Evolutionary conservation across 1,284 basidiomycete genomes (phyloP), one percentile per base, ranked within the genome.

Genomic region (Dichomitus squalens): DNA sequence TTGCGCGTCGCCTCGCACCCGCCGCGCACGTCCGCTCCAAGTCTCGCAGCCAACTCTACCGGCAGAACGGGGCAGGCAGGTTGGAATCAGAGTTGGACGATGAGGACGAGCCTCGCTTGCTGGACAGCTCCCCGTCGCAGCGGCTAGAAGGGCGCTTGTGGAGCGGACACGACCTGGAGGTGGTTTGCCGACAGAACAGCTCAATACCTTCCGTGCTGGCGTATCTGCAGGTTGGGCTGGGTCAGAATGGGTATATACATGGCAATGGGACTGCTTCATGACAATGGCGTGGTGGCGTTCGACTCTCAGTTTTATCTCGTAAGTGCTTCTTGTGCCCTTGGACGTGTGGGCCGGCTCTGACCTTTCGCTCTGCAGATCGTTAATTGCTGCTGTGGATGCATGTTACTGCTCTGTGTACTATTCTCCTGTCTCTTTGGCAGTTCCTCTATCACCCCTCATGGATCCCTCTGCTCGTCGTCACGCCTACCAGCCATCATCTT

Each of bases 171-270:
- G 88, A 90, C 64, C 70, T 90, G 63, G 82, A 86, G 72, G 73
- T 84, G 66, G 81, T 87, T 47, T 90, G 88, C 67, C 79, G 80
- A 59, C 88, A 90, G 68, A 90, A 90, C 60, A 88, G 88, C 68
- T 79, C 84, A 20, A 85, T 90, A 38, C 75, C 83, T 12, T 73
- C 80, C 39, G 79, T 90, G 49, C 74, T 88, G 33, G 80, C 84
- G 49, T 76, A 70, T 47, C 59, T 81, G 47, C 67, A 65, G 39
- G 65, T 62, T 1, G 64, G 55, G n/a, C 53, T 63, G 16, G 51
- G 40, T 14, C 60, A 61, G 40, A 56, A 52, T 16, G 60, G 57
- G 5, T 46, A 52, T 27, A 41, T n/a, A 11, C 44, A 47, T 20
- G 40, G 60, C 34, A 57, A 66, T 34, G 63, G 61, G 29, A 55